These are phyloP conservation scores for Solanum habrochaites DNA, from an alignment of 257 asterid genomes.

Conservation along the genomic window DNA sequence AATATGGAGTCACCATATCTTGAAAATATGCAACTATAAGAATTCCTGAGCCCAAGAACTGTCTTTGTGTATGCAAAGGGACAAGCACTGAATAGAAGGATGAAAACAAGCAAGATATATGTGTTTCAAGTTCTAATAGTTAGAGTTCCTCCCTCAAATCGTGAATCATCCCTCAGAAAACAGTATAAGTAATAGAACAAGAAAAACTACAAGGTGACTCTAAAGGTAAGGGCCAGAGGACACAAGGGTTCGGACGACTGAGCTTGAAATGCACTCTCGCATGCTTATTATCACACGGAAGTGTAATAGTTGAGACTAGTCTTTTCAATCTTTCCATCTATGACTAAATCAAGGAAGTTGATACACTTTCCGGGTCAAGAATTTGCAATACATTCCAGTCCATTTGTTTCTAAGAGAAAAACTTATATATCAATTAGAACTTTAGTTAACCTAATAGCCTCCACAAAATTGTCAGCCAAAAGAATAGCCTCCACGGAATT, in stretches of 20 bases:
- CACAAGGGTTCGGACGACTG: background rate
- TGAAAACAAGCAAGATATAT: background rate
- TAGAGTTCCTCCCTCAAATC: background rate
- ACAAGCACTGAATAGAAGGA: background rate
- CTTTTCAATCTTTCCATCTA: background rate
- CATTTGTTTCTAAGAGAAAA: background rate
- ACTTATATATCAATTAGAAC: background rate
- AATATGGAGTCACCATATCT: background rate
- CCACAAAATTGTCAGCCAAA: background rate
- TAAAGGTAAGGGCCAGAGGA: background rate
- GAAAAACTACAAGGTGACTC: background rate
- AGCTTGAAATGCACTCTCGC: background rate
- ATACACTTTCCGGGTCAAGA: background rate
- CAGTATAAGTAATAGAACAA: background rate
- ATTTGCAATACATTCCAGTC: background rate
- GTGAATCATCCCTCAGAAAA: background rate
- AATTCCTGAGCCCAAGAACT: background rate
- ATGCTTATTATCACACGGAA: background rate
- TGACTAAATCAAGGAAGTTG: background rate
- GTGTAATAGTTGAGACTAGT: background rate
- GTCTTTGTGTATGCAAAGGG: background rate
- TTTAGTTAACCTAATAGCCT: background rate
- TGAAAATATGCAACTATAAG: background rate
- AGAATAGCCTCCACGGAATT: background rate
- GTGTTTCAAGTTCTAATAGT: background rate